Base-by-base conservation (phyloP, 768 basidiomycete species). In the Dacryopinax spathularia region DNA sequence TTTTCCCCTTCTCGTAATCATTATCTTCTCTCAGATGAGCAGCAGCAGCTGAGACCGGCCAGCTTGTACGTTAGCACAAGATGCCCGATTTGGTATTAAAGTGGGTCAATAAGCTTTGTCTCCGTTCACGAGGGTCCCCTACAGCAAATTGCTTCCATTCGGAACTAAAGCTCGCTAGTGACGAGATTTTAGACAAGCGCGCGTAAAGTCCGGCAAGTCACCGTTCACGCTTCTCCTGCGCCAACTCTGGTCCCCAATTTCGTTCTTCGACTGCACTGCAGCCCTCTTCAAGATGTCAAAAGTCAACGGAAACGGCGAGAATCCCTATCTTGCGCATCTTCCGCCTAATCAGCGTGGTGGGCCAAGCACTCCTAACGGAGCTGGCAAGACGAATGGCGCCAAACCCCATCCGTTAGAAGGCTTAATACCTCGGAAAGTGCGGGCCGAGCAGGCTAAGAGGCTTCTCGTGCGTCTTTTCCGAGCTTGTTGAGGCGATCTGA, bases 401-500 rank as follows among this genome's bases (percentile, higher is more conserved):
- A 66, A 61, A 48, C 62, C 33, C 34, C 67, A 86, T 61, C 89
- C 90, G 12, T 73, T 93, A 1, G 85, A 79, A 70, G 90, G 89
- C 9, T 84, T 89, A 69, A 70, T 89, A 48, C 84, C 89, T 0
- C 78, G 91, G 62, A 82, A 79, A 67, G 87, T 89, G 34, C 81
- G 75, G 0, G 85, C 81, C 1, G 74, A 77, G 4, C 83, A 90
- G 75, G 87, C 86, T 15, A 79, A 81, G 65, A 77, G 76, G 60
- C 86, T 85, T 25, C 77, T 93, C 82, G 89, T 91, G 70, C 62
- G 83, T 77, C 48, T 16, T n/a, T n/a, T 25, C 15, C 20, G 33
- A 33, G 12, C 18, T 37, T 22, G 27, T 27, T 16, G 18, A 60
- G 33, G 35, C 25, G 9, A 27, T 39, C 18, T 20, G 27, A 27